Conservation (phyloP, 2,329 filamentous ascomycete genomes). For the Ascochyta clinopodiicola region DNA sequence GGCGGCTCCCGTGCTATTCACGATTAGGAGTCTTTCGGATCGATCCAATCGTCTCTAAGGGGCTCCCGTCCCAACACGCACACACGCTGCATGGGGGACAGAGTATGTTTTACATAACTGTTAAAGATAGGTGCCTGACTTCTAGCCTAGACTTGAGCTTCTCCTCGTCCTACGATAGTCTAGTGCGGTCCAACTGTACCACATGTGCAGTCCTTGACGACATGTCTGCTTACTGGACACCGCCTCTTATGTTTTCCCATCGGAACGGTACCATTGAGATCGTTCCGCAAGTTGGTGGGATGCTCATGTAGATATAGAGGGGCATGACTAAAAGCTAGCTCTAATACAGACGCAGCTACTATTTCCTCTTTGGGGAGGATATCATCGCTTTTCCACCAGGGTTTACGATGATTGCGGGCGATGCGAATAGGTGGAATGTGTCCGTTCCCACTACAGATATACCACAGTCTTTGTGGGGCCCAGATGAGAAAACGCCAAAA, state of each 20-base stretch:
- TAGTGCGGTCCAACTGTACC: slow-evolving; percentile 72
- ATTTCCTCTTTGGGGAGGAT: slow-evolving; percentile 71
- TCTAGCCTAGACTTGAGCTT: slow-evolving; percentile 37
- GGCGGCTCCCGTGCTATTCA: slow-evolving; percentile 85
- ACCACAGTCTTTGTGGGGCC: slow-evolving; percentile 11
- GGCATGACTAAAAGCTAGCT: slow-evolving; percentile 15
- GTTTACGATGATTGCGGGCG: slow-evolving; percentile 69
- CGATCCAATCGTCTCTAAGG: slow-evolving; percentile 77
- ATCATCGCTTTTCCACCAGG: slow-evolving; percentile 75
- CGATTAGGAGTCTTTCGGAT: slow-evolving; percentile 73
- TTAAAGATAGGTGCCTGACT: background rate
- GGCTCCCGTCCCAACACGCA: slow-evolving; percentile 66
- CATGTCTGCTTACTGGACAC: slow-evolving; percentile 86
- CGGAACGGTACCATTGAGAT: slow-evolving; percentile 69
- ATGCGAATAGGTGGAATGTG: slow-evolving; percentile 61
- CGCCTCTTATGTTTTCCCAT: slow-evolving; percentile 78
- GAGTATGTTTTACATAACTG: slow-evolving; percentile 54
- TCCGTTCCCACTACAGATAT: slow-evolving; percentile 42
- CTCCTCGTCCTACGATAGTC: slow-evolving; percentile 56
- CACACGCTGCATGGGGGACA: slow-evolving; percentile 71
- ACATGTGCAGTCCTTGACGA: slow-evolving; percentile 82
- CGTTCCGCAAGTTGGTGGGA: slow-evolving; percentile 78
- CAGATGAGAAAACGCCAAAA: slow-evolving; percentile 15
- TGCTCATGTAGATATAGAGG: slow-evolving; percentile 74
- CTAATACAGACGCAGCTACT: slow-evolving; percentile 66